Evolutionary conservation across 345 rosid species (phyloP), one percentile per base, ranked within the genome.

Genomic region (Rhodomyrtus tomentosa): DNA sequence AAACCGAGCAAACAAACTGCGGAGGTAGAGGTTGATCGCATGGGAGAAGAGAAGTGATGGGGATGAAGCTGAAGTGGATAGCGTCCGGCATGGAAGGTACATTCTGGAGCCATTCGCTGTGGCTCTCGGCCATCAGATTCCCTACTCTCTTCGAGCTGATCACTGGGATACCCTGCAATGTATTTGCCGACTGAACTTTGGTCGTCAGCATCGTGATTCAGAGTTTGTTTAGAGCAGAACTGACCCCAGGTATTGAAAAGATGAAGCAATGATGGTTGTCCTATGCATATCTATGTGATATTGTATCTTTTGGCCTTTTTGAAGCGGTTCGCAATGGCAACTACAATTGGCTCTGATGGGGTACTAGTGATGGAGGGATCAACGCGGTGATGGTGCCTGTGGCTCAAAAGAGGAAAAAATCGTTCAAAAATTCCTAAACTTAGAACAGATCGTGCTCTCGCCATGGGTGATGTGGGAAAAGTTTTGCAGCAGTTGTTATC

Each of bases 1-100:
- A 56, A 55, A 27, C 32, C 42, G 10, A 18, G 32, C 82, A 32
- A 80, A 86, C 93, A 89, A 87, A 97, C 99, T 95, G 87, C 98
- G 89, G 68, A 97, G 94, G 86, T 97, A 97, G 83, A 97, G 95
- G 89, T 96, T 94, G 91, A 95, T 95, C 84, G 99, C 99, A 85
- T 97, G 99, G 32, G 98, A 97, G 96, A 2, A 97, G 94, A 87
- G 98, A 94, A 83, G 98, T 95, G 82, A 97, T 94, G n/a, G 99
- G 98, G 58, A 95, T 88, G 90, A 97, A 93, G 89, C 52, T 92
- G 85, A 91, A 97, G 8, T 92, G 90, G 83, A 95, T 88, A 10
- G 96, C 98, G 22, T 97, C 99, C 0, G 99, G 98, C 83, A 38
- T 92, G 20, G 90, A 88, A 32, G 92, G 88, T n/a, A 97, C 99